phyloP scores from a whole-genome alignment of 208 protist species.

The Acanthamoeba castellanii region DNA sequence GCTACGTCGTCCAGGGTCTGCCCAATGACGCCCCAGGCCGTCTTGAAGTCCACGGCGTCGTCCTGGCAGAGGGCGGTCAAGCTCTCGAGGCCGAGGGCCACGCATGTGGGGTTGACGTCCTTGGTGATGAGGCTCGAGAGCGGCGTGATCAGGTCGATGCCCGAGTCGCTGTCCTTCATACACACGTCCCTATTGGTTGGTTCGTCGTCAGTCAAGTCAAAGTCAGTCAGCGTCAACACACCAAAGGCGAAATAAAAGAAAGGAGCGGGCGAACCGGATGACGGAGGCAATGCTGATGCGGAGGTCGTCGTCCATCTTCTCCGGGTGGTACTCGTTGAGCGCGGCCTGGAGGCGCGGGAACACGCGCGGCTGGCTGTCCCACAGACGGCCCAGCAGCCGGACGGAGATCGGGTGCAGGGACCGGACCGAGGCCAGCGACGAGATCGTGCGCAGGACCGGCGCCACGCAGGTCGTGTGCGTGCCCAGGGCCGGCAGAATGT shows the following conservation, averaged over 20 bases:
- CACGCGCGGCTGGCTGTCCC: conserved; percentile 34
- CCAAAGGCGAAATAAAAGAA: neutral
- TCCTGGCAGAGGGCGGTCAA: conserved; percentile 56
- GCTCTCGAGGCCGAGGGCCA: conserved; percentile 46
- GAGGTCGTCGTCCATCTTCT: conserved; percentile 16
- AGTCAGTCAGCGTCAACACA: neutral
- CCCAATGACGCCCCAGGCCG: conserved; percentile 51
- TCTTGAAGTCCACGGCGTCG: conserved; percentile 65
- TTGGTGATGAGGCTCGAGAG: conserved; percentile 57
- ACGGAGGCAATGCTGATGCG: conserved; percentile 33
- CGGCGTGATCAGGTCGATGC: conserved; percentile 44
- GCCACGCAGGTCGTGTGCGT: conserved; percentile 37
- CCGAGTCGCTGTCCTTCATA: conserved; percentile 26
- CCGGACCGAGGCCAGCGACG: neutral
- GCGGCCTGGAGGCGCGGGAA: conserved; percentile 32
- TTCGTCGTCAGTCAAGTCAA: neutral
- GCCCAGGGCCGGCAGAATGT: conserved; percentile 12
- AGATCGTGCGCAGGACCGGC: conserved; percentile 5
- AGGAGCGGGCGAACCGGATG: neutral
- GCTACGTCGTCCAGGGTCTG: conserved; percentile 12
- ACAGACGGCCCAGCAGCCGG: conserved; percentile 36
- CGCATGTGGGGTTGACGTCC: neutral
- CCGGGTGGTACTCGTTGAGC: conserved; percentile 24
- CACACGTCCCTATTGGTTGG: neutral
- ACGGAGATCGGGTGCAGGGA: neutral